phyloP scores from a whole-genome alignment of 805 yeast species.

The Cyberlindnera meyerae region DNA sequence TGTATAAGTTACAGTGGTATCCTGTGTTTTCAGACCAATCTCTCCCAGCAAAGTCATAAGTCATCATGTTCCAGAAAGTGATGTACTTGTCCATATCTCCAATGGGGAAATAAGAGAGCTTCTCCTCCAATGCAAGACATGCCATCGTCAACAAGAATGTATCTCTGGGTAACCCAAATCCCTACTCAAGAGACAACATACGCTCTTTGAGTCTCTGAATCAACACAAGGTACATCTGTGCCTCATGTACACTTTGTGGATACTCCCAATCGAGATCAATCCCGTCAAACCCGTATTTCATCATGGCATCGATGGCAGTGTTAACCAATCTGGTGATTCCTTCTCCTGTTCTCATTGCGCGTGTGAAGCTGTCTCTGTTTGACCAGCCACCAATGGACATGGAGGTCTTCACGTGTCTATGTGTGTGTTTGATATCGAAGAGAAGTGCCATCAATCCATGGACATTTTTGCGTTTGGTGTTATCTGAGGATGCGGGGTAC shows the following conservation, averaged over 20 bases:
- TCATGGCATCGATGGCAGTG: conserved; percentile 43
- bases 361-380: conserved; percentile 43
- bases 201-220: conserved; percentile 35
- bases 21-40: conserved; percentile 60
- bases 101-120: conserved; percentile 40
- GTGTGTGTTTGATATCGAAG: conserved; percentile 38
- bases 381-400: conserved; percentile 88
- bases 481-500: conserved; percentile 13
- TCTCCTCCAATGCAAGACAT: conserved; percentile 58
- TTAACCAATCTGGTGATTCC: conserved; percentile 42
- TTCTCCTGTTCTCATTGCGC: conserved; percentile 12
- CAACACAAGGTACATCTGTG: conserved; percentile 38
- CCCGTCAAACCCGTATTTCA: conserved; percentile 73
- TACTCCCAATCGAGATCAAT: conserved; percentile 95
- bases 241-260: conserved; percentile 48
- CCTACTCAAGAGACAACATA: conserved; percentile 36
- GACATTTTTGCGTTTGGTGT: too few species aligned
- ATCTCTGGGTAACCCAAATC: conserved; percentile 17
- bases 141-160: conserved; percentile 63
- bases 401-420: conserved; percentile 45
- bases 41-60: conserved; percentile 82
- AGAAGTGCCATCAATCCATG: conserved; percentile 50
- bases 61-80: conserved; percentile 81
- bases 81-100: conserved; percentile 53
- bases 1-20: conserved; percentile 65